Base-by-base conservation (phyloP, 78 protist genomes). In the Dictyostelium purpureum region DNA sequence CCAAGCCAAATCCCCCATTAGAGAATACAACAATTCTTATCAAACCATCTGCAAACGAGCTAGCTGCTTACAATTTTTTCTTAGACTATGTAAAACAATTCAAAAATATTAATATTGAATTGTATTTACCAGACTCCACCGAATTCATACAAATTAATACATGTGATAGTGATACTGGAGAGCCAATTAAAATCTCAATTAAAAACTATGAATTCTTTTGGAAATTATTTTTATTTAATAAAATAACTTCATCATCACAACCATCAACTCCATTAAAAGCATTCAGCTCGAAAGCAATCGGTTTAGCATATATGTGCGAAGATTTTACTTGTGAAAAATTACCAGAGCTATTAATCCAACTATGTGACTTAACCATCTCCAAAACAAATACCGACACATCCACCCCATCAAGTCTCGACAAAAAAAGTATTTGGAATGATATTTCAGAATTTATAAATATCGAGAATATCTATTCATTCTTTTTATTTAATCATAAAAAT, bases 1-100 rank as follows among this genome's bases (percentile, higher is more conserved):
- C 90, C 14, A 82, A 82, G 57, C 90, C 90, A 24, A 67, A 70
- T 56, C 90, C 90, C 69, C 90, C 90, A 28, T 12, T 31, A 1
- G 59, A 70, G 24, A 82, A 82, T 33, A 82, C 90, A 24, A 49
- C 90, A 1, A 43, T 82, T 28, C n/a, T 82, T 16, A 82, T 82
- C 66, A 24, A 47, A 38, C 52, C 73, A 52, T 70, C 90, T 18
- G 4, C 52, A 71, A 33, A 52, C 26, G 70, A 82, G 33, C 6
- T 26, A 26, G n/a, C 54, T 0, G 52, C 76, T 14, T 16, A 11
- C 6, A 57, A 71, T 12, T 82, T 70, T 35, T 38, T 70, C 18
- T 51, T 70, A 6, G 73, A 56, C 7, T 82, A 40, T 43, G 56
- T 82, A 7, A n/a, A 42, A 21, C 19, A 57, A 16, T 82, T 82